Evolutionary conservation across 257 asterid species (phyloP), one percentile per base, ranked within the genome.

Genomic region (Fraxinus cuspidata): DNA sequence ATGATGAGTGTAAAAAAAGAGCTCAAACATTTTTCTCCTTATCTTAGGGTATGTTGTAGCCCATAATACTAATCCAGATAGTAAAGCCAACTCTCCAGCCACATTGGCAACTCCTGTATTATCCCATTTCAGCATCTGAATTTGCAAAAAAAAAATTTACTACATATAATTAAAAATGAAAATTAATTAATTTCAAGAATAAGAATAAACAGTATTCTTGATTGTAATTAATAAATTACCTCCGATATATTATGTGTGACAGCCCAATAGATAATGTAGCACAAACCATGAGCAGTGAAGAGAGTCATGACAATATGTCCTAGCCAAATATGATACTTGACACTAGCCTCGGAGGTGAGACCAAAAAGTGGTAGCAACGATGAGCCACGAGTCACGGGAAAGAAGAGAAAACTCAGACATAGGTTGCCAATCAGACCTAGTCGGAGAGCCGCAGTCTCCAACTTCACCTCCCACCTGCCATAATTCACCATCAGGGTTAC

Each of bases 331-430:
- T 95, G 99, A 70, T 91, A 93, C 80, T 93, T 95, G 51, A 95
- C 84, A 67, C 97, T 90, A 3, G 90, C 86, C 84, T 95, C 99
- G 0, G 98, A 95, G 0, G 99, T 91, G 9, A 95, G 89, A 31
- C 99, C 98, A 27, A 95, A 79, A 0, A 93, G 38, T 0, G 85
- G 91, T 4, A 95, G 79, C 76, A 93, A 81, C 44, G 99, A 95
- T 0, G 98, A 91, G 44, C 94, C 97, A 15, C 98, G 90, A 12
- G 96, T 89, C 86, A 95, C 97, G 74, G 99, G 99, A 78, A 88
- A 92, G 86, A 95, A 95, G 3, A 95, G 92, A 78, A 93, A 93
- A 0, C 91, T 25, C 8, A 91, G 81, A 19, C 86, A 80, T 58
- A 89, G 65, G 75, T 95, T 91, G 15, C 99, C 99, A 31, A 89